Conservation (phyloP, 73 alveolate species). For the Paramecium octaurelia region DNA sequence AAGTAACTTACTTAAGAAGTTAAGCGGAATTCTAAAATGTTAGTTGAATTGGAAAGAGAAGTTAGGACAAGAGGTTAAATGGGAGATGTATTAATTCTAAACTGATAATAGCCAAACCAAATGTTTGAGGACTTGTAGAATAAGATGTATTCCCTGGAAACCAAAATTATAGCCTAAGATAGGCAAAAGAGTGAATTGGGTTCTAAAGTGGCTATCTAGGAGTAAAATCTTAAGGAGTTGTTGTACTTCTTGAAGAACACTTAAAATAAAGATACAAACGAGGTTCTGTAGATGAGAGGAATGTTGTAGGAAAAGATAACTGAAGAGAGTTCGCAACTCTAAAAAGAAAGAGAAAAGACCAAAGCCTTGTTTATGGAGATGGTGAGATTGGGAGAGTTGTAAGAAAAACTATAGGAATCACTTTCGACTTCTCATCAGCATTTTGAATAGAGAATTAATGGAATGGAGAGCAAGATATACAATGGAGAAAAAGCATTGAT, state of each 20-base stretch:
- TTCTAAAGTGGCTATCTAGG: neutral
- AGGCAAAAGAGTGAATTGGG: neutral
- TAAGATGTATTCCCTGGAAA: neutral
- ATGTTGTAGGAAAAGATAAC: conserved; percentile 50
- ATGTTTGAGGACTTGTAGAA: neutral
- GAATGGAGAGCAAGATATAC: conserved; percentile 39
- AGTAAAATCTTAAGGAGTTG: conserved; percentile 24
- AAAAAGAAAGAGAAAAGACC: conserved; percentile 52
- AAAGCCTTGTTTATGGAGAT: conserved; percentile 60
- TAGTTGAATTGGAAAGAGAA: neutral
- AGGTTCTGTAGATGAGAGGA: conserved; percentile 45
- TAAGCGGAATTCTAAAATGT: neutral
- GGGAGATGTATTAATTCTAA: neutral
- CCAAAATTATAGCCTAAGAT: neutral
- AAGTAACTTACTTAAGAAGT: neutral
- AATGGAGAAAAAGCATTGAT: conserved; percentile 48
- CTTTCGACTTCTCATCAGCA: neutral
- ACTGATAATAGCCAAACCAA: neutral
- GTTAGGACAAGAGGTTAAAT: neutral
- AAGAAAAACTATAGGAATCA: neutral
- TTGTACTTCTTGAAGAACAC: conserved; percentile 35
- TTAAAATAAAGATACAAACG: conserved; percentile 48
- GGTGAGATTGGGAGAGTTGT: conserved; percentile 51
- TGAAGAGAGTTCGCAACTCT: conserved; percentile 38
- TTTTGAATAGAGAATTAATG: neutral